Percentiles rank a stretch among this genome's conserved stretches.
Conservation (phyloP, 164 flowering plant genomes). For the Vitis rupestris region DNA sequence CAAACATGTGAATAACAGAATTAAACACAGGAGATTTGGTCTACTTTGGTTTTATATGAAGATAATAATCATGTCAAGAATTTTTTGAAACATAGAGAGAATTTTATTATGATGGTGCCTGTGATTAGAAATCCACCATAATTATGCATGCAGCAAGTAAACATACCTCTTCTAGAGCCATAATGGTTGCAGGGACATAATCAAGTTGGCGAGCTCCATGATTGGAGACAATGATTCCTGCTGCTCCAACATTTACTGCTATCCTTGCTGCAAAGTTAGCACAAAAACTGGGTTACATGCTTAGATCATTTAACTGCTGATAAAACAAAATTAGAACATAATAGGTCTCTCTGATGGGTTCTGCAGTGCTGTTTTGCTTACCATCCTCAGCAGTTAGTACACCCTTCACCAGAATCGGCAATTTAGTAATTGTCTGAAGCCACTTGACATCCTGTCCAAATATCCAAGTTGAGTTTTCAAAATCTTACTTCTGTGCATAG, state of each 20-base stretch:
- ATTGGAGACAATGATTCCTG: slow-evolving; percentile 93
- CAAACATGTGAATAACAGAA: too few species aligned
- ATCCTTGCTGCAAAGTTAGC: slow-evolving; percentile 51
- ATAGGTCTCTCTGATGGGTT: background rate
- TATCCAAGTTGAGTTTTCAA: slow-evolving; percentile 2
- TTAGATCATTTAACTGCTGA: too few species aligned
- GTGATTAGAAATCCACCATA: background rate
- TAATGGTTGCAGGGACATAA: slow-evolving; percentile 81
- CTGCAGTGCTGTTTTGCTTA: slow-evolving; percentile 28
- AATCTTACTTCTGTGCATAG: background rate
- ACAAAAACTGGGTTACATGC: background rate
- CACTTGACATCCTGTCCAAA: slow-evolving; percentile 78
- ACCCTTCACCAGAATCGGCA: slow-evolving; percentile 94
- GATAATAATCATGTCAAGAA: too few species aligned
- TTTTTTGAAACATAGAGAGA: too few species aligned
- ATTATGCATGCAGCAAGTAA: background rate
- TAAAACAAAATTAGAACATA: background rate
- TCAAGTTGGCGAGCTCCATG: slow-evolving; percentile 98
- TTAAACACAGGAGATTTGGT: too few species aligned
- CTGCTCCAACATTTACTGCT: slow-evolving; percentile 74
- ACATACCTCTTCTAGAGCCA: slow-evolving; percentile 82
- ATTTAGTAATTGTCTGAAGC: slow-evolving; percentile 79
- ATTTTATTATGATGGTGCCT: too few species aligned
- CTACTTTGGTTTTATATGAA: too few species aligned
- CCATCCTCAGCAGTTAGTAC: slow-evolving; percentile 91